phyloP scores from a whole-genome alignment of 2,329 filamentous ascomycete species.

The Cryphonectria japonica region DNA sequence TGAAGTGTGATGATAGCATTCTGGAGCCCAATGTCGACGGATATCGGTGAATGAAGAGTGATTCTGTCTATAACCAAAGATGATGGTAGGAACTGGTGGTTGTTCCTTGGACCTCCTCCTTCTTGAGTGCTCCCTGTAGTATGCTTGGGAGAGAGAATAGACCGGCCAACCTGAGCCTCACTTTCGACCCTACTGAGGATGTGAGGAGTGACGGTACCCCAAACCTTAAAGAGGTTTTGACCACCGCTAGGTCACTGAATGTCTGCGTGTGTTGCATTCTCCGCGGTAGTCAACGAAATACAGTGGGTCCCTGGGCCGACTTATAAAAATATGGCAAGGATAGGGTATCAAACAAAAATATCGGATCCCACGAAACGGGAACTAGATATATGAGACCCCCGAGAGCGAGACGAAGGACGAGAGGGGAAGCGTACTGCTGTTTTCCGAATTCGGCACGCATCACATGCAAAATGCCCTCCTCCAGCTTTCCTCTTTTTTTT shows the following conservation, averaged over 20 bases:
- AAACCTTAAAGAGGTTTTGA: not conserved
- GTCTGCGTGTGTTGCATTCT: too few relatives aligned
- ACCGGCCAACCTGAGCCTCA: not conserved
- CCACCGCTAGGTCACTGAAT: not conserved
- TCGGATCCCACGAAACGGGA: too few relatives aligned
- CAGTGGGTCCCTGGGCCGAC: too few relatives aligned
- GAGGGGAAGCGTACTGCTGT: slow-evolving; percentile 13
- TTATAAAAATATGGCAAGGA: too few relatives aligned
- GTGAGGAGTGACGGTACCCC: not conserved
- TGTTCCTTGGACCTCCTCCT: not conserved
- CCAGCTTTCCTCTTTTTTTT: slow-evolving; percentile 16
- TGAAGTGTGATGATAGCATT: not conserved
- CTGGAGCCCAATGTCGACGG: not conserved
- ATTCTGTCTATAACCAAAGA: not conserved
- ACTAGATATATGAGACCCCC: not conserved
- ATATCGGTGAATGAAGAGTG: not conserved
- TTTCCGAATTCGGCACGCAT: slow-evolving; percentile 23
- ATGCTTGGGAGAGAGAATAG: too few relatives aligned
- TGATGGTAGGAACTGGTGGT: not conserved
- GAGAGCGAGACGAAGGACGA: not conserved
- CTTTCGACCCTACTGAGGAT: not conserved
- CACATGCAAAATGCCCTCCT: slow-evolving; percentile 22
- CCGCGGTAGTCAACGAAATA: too few relatives aligned
- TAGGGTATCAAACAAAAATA: too few relatives aligned
- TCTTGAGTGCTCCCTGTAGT: too few relatives aligned